Percentiles rank a stretch among this genome's conserved stretches.
Conservation (phyloP, 1,284 basidiomycete genomes). For the Tranzscheliella williamsii region DNA sequence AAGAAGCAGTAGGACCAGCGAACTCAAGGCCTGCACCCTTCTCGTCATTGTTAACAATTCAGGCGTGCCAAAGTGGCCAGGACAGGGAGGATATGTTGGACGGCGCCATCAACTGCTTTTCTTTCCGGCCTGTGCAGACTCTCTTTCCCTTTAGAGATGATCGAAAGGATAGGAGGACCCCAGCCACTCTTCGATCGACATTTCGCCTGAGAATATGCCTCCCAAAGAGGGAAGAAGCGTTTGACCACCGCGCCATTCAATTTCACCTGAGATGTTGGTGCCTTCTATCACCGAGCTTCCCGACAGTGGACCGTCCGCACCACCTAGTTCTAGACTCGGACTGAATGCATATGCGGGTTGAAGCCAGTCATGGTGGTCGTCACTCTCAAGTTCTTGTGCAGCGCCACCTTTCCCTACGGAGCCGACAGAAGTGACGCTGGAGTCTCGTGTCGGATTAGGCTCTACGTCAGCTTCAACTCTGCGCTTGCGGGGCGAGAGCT, state of each 20-base stretch:
- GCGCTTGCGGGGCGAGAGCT: too few relatives aligned
- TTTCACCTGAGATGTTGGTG: constrained; percentile 15
- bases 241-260: constrained; percentile 27
- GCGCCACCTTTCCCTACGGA: neutral
- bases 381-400: neutral
- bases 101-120: too few relatives aligned
- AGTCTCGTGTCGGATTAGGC: too few relatives aligned
- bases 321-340: neutral
- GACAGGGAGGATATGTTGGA: too few relatives aligned
- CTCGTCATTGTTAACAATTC: too few relatives aligned
- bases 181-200: constrained; percentile 38
- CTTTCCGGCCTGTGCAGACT: too few relatives aligned
- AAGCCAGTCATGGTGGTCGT: neutral
- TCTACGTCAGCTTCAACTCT: too few relatives aligned
- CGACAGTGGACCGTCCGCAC: neutral
- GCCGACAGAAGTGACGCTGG: neutral
- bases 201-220: constrained; percentile 23
- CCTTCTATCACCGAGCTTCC: constrained; percentile 11
- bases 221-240: constrained; percentile 27
- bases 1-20: too few relatives aligned
- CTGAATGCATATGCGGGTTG: neutral
- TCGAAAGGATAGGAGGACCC: constrained; percentile 32
- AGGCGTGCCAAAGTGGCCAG: too few relatives aligned
- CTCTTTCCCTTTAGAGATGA: constrained; percentile 26
- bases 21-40: too few relatives aligned